A percentile compares a stretch with the other conserved stretches of the same genome.
phyloP scores from a whole-genome alignment of 768 basidiomycete species.

The Thelephora aurantiotincta region DNA sequence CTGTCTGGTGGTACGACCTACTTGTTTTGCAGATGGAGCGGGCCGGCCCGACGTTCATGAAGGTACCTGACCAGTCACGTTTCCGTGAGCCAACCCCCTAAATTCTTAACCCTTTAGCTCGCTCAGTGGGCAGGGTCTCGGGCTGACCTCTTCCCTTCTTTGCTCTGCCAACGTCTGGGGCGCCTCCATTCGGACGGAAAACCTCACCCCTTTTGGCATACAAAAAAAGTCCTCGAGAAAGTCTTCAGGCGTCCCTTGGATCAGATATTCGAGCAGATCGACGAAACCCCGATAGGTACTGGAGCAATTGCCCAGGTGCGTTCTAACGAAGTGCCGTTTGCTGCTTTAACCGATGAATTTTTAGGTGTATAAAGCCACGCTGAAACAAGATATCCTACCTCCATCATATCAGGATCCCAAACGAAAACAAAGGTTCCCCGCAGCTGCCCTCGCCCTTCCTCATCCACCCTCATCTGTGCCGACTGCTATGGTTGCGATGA shows the following conservation, averaged over 20 bases:
- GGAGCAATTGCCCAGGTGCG: conserved; percentile 91
- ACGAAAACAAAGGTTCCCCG: conserved; percentile 31
- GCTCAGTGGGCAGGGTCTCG: conserved; percentile 98
- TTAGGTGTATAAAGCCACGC: conserved; percentile 79
- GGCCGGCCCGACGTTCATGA: conserved; percentile 95
- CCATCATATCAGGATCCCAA: conserved; percentile 73
- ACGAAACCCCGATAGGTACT: conserved; percentile 80
- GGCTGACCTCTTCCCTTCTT: conserved; percentile 80
- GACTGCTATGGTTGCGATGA: conserved; percentile 84
- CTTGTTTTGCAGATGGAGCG: conserved; percentile 82
- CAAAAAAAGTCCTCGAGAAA: conserved; percentile 63
- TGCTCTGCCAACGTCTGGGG: conserved; percentile 75
- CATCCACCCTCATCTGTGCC: conserved; percentile 63
- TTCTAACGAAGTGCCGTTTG: background rate
- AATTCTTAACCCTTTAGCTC: conserved; percentile 33
- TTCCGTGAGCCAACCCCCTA: conserved; percentile 1
- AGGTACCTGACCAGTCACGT: conserved; percentile 33
- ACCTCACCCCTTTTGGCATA: conserved; percentile 70
- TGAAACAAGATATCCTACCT: conserved; percentile 75
- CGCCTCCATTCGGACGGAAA: conserved; percentile 79
- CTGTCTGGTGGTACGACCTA: conserved; percentile 94
- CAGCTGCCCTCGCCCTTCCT: conserved; percentile 31
- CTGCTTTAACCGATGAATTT: background rate
- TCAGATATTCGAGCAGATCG: conserved; percentile 86
- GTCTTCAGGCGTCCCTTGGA: conserved; percentile 78